Conservation (phyloP, 129 eudicot genomes). For the Deinandra increscens region DNA sequence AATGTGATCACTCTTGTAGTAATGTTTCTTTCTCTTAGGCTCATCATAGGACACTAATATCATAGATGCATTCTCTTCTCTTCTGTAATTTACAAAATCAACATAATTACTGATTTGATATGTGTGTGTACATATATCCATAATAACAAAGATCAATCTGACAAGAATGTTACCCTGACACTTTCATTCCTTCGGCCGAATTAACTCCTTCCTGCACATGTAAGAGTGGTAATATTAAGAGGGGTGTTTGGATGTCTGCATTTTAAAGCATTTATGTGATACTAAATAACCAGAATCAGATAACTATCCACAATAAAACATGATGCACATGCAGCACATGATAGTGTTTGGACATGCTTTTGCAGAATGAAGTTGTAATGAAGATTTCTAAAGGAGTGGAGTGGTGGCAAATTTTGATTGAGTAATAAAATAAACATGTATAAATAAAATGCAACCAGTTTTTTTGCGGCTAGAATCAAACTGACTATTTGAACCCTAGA, state of each 20-base stretch:
- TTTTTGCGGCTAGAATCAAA: slow-evolving; percentile 2
- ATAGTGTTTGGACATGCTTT: slow-evolving; percentile 6
- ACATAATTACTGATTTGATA: neutral
- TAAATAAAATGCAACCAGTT: neutral
- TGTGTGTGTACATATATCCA: neutral
- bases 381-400: neutral
- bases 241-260: neutral
- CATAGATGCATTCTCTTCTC: slow-evolving; percentile 7
- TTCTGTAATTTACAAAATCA: slow-evolving; percentile 16
- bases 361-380: neutral
- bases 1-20: slow-evolving; percentile 15
- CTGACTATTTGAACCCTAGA: neutral
- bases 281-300: neutral
- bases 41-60: slow-evolving; percentile 21
- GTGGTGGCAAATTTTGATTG: neutral
- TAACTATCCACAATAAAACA: neutral
- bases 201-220: slow-evolving; percentile 36
- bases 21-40: slow-evolving; percentile 34
- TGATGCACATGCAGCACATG: neutral
- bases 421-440: neutral
- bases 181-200: slow-evolving; percentile 24
- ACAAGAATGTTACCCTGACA: slow-evolving; percentile 36
- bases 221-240: slow-evolving; percentile 8
- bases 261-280: neutral
- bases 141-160: neutral